Evolutionary conservation across 129 eudicot genomes (phyloP).

Genomic region (Silybum marianum): DNA sequence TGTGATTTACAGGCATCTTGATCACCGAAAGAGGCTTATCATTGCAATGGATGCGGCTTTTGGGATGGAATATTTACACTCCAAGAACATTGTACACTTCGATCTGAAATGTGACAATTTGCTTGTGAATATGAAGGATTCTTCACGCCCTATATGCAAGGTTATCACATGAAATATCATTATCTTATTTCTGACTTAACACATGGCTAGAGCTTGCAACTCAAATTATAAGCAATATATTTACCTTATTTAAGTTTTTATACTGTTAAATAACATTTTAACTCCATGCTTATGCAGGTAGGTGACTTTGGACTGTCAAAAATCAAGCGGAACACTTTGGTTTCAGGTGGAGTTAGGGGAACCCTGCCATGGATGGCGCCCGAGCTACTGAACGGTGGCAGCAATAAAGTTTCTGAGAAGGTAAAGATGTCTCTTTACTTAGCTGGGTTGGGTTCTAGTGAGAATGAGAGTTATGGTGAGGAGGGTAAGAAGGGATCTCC

Average conservation of each 20-base stretch:
- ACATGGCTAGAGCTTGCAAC: not conserved
- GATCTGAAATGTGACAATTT: slow-evolving; percentile 95
- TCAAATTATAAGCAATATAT: not conserved
- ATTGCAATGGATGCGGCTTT: slow-evolving; percentile 98
- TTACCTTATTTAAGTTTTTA: not conserved
- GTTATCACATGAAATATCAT: slow-evolving; percentile 32
- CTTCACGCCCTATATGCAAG: slow-evolving; percentile 98
- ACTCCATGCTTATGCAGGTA: slow-evolving; percentile 51
- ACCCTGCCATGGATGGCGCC: slow-evolving; percentile 99
- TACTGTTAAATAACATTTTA: slow-evolving; percentile 12
- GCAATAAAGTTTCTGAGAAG: slow-evolving; percentile 94
- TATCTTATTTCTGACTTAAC: not conserved
- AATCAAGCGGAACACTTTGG: slow-evolving; percentile 89
- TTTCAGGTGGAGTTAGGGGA: slow-evolving; percentile 98
- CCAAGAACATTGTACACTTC: slow-evolving; percentile 92
- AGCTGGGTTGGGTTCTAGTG: too few species aligned
- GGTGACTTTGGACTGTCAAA: slow-evolving; percentile 94
- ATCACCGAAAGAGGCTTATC: slow-evolving; percentile 83
- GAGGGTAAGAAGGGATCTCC: too few species aligned
- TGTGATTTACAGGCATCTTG: slow-evolving; percentile 71
- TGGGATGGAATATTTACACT: slow-evolving; percentile 98
- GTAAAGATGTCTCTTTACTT: slow-evolving; percentile 35
- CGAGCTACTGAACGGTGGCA: slow-evolving; percentile 86
- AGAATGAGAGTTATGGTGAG: too few species aligned
- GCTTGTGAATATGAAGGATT: slow-evolving; percentile 85